Evolutionary conservation across 139 green algal species (phyloP).

Genomic region (Bryopsis sp.): DNA sequence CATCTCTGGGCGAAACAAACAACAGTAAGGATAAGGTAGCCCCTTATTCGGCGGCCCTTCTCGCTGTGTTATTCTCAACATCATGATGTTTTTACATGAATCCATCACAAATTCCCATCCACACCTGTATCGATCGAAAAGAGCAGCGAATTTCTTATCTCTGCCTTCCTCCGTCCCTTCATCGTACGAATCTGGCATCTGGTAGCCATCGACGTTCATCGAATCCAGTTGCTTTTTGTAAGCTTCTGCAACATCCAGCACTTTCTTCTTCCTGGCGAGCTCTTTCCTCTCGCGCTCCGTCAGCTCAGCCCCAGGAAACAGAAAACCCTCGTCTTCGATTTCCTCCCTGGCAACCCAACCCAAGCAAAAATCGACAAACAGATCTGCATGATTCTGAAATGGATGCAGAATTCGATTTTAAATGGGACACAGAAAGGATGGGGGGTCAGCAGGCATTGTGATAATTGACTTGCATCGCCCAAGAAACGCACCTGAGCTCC

Average conservation of each 20-base stretch:
- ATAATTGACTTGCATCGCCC: not conserved
- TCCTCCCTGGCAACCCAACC: too few species aligned
- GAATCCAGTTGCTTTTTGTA: conserved; percentile 40
- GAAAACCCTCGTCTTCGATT: conserved; percentile 59
- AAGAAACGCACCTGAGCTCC: too few species aligned
- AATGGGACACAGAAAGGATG: conserved; percentile 1
- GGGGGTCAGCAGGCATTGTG: not conserved
- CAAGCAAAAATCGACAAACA: not conserved
- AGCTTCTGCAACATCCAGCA: conserved; percentile 61
- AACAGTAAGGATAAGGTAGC: too few species aligned
- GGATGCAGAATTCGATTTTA: conserved; percentile 3
- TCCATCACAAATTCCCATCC: too few species aligned
- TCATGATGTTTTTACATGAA: too few species aligned
- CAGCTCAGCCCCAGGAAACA: conserved; percentile 55
- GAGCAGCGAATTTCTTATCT: conserved; percentile 12
- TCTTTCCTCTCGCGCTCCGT: conserved; percentile 77
- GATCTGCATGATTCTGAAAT: not conserved
- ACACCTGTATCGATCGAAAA: conserved; percentile 42
- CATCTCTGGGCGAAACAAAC: too few species aligned
- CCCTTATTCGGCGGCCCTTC: too few species aligned
- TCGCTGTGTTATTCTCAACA: too few species aligned
- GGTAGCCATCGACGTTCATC: conserved; percentile 69
- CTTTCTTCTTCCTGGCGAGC: conserved; percentile 68
- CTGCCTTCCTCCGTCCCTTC: conserved; percentile 16
- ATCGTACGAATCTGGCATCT: conserved; percentile 83